phyloP scores from a whole-genome alignment of 495 filamentous ascomycete species.

The Penicillium subrubescens region DNA sequence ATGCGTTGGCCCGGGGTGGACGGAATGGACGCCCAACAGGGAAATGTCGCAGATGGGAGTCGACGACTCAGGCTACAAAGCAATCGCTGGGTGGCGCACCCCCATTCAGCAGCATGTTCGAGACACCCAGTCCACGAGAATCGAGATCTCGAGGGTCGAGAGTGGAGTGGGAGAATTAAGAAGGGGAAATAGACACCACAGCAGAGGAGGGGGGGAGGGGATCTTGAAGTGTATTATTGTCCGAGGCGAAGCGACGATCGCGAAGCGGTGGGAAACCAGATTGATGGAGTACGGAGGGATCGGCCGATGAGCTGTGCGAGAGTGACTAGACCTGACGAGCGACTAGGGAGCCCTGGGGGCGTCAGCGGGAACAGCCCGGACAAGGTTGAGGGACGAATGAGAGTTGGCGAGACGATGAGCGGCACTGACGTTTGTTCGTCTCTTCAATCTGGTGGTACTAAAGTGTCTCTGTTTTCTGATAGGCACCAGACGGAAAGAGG shows the following conservation, averaged over 20 bases:
- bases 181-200: background rate
- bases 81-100: conserved; percentile 44
- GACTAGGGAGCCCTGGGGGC: background rate
- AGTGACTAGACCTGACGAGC: background rate
- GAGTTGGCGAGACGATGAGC: conserved; percentile 11
- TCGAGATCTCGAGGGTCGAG: background rate
- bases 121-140: conserved; percentile 14
- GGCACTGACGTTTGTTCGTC: conserved; percentile 27
- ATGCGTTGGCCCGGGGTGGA: conserved; percentile 51
- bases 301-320: conserved; percentile 18
- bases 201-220: background rate
- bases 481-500: conserved; percentile 2
- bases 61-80: conserved; percentile 46
- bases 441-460: background rate
- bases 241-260: background rate
- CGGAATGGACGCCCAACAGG: conserved; percentile 43
- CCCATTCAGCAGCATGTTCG: conserved; percentile 46
- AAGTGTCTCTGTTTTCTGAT: conserved; percentile 1
- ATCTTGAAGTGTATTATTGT: background rate
- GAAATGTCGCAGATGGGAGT: conserved; percentile 37
- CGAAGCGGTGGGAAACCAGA: conserved; percentile 12
- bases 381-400: conserved; percentile 23
- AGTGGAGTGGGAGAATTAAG: background rate
- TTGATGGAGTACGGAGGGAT: conserved; percentile 11
- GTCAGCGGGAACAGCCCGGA: conserved; percentile 13